Evolutionary conservation across 148 eudicot genomes (phyloP).

Genomic region (Nepenthes gracilis): DNA sequence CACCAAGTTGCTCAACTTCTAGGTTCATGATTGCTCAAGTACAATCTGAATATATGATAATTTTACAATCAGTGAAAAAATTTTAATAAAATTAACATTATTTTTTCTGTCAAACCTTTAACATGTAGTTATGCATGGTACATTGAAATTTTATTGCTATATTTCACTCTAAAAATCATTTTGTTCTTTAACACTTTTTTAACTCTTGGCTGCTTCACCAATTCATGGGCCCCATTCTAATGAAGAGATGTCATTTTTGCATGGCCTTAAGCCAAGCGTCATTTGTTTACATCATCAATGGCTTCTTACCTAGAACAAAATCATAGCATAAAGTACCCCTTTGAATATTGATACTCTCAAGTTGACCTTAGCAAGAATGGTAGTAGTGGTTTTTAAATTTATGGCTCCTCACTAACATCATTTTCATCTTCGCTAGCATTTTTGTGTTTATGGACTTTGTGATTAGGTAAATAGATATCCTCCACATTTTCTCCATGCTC

Average conservation of each 20-base stretch:
- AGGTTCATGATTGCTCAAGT: slow-evolving; percentile 1
- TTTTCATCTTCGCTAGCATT: too few species aligned
- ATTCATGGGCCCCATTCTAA: not conserved
- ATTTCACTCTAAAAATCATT: not conserved
- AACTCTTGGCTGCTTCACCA: not conserved
- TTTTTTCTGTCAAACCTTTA: not conserved
- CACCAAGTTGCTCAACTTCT: slow-evolving; percentile 5
- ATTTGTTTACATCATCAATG: not conserved
- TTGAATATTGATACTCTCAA: not conserved
- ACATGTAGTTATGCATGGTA: not conserved
- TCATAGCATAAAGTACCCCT: not conserved
- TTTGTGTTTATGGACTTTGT: not conserved
- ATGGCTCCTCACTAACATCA: too few species aligned
- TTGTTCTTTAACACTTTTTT: not conserved
- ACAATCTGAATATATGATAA: not conserved
- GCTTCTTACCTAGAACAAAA: not conserved
- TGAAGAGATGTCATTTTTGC: not conserved
- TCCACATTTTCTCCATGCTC: not conserved
- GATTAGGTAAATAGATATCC: not conserved
- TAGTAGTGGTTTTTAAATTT: too few species aligned
- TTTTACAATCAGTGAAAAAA: slow-evolving; percentile 8
- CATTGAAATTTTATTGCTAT: not conserved
- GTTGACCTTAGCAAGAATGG: too few species aligned
- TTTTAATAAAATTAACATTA: slow-evolving; percentile 4
- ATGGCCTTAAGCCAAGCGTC: slow-evolving; percentile 2